These are phyloP conservation scores for Tulasnella sp. DNA, from an alignment of 768 basidiomycete species.

Conservation along the genomic window DNA sequence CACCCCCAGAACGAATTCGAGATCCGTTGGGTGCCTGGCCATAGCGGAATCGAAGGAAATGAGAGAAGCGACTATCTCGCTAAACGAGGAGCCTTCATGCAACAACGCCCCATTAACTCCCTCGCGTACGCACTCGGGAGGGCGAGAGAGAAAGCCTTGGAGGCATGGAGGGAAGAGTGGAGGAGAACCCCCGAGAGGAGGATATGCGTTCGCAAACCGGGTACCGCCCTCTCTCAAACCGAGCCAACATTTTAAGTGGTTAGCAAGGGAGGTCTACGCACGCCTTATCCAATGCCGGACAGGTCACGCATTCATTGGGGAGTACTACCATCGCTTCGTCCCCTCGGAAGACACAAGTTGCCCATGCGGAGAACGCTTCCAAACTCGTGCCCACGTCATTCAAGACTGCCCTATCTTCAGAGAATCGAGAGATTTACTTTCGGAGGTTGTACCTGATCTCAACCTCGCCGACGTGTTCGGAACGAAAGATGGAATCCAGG, in stretches of 20 bases:
- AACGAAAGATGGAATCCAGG: slow-evolving; percentile 39
- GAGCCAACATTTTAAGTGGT: background rate
- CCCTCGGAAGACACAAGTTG: slow-evolving; percentile 39
- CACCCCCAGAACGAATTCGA: slow-evolving; percentile 22
- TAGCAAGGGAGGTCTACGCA: too few relatives aligned
- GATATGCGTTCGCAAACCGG: background rate
- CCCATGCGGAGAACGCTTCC: slow-evolving; percentile 40
- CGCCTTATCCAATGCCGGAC: background rate
- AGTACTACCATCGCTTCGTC: slow-evolving; percentile 41
- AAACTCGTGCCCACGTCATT: slow-evolving; percentile 42
- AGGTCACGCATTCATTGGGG: slow-evolving; percentile 35
- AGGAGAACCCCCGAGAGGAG: background rate
- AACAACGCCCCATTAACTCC: background rate
- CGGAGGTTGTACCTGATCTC: slow-evolving; percentile 31
- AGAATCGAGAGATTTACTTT: slow-evolving; percentile 37
- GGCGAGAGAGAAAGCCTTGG: background rate
- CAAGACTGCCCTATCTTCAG: slow-evolving; percentile 40
- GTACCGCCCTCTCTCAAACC: background rate
- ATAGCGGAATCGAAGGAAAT: slow-evolving; percentile 31
- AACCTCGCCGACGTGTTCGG: slow-evolving; percentile 40
- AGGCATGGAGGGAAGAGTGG: background rate
- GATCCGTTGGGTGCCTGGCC: slow-evolving; percentile 31
- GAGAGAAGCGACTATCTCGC: slow-evolving; percentile 23
- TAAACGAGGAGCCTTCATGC: slow-evolving; percentile 5
- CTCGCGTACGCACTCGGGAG: background rate